A percentile compares a stretch with the other conserved stretches of the same genome.
phyloP scores from a whole-genome alignment of 306 rosid genomes.

The Medicago lupulina region DNA sequence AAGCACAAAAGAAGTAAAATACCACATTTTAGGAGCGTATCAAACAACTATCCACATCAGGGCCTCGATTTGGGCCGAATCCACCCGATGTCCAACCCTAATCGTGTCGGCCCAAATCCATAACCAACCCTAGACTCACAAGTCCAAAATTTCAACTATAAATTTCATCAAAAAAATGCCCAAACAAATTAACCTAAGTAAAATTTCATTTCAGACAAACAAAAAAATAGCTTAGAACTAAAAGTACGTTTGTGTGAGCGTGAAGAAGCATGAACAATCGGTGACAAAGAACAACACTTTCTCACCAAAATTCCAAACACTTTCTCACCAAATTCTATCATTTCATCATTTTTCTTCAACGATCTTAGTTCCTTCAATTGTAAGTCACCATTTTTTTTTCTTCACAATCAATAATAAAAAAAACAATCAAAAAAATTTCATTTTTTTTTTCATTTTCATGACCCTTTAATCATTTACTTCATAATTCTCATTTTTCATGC shows the following conservation, averaged over 20 bases:
- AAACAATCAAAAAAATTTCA: neutral
- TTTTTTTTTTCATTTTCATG: neutral
- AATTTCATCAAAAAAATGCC: neutral
- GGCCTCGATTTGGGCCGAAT: neutral
- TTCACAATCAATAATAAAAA: neutral
- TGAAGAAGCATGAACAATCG: neutral
- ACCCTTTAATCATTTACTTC: neutral
- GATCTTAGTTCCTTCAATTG: slow-evolving; percentile 33
- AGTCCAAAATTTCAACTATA: neutral
- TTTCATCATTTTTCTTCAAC: slow-evolving; percentile 1
- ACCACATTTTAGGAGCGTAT: no score
- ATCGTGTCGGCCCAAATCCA: neutral
- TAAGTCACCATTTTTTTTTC: slow-evolving; percentile 36
- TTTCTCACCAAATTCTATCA: neutral
- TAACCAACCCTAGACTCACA: neutral
- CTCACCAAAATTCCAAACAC: neutral
- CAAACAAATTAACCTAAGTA: neutral
- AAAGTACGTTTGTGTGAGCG: slow-evolving; percentile 37
- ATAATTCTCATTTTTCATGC: slow-evolving; percentile 24
- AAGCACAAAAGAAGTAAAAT: no score
- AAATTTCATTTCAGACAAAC: neutral
- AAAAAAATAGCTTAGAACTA: neutral
- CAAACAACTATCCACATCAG: no score
- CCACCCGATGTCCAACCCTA: neutral
- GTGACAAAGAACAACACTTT: neutral